A percentile compares a stretch with the other conserved stretches of the same genome.
These are phyloP conservation scores for Blastomyces silverae DNA, from an alignment of 2,329 filamentous ascomycete genomes.

Conservation along the genomic window DNA sequence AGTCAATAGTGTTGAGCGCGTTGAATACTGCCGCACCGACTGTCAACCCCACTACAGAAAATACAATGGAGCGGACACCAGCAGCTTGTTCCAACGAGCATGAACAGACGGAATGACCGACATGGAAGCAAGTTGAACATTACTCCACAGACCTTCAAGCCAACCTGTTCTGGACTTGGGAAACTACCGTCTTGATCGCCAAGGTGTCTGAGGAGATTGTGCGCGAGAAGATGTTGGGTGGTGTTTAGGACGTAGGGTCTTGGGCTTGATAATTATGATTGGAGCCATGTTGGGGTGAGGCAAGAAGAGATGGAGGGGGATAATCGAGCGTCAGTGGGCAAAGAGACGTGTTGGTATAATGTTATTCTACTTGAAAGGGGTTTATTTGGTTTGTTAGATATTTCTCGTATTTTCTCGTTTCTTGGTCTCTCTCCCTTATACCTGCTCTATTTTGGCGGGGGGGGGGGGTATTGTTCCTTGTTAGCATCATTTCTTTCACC, in stretches of 20 bases:
- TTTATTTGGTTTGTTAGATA: background rate
- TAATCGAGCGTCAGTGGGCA: background rate
- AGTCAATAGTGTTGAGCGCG: constrained; percentile 28
- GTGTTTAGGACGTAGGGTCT: constrained; percentile 69
- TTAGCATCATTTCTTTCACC: background rate
- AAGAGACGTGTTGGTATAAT: background rate
- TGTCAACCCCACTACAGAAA: constrained; percentile 38
- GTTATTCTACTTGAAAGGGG: background rate
- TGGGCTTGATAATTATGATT: constrained; percentile 55
- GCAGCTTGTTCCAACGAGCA: constrained; percentile 53
- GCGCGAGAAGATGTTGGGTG: constrained; percentile 52
- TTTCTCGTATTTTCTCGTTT: background rate
- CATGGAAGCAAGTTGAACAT: constrained; percentile 51
- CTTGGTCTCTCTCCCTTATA: background rate
- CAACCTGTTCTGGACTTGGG: constrained; percentile 67
- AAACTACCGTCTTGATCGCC: constrained; percentile 54
- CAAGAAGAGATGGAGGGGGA: background rate
- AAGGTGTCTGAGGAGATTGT: constrained; percentile 59
- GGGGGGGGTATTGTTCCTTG: background rate
- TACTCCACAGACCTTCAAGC: constrained; percentile 60
- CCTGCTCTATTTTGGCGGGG: background rate
- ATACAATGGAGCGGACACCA: constrained; percentile 46
- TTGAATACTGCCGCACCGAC: constrained; percentile 30
- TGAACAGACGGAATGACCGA: constrained; percentile 51
- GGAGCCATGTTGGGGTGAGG: constrained; percentile 42